These are phyloP conservation scores for Globisporangium paddicum DNA, from an alignment of 352 stramenopile species.

Conservation along the genomic window DNA sequence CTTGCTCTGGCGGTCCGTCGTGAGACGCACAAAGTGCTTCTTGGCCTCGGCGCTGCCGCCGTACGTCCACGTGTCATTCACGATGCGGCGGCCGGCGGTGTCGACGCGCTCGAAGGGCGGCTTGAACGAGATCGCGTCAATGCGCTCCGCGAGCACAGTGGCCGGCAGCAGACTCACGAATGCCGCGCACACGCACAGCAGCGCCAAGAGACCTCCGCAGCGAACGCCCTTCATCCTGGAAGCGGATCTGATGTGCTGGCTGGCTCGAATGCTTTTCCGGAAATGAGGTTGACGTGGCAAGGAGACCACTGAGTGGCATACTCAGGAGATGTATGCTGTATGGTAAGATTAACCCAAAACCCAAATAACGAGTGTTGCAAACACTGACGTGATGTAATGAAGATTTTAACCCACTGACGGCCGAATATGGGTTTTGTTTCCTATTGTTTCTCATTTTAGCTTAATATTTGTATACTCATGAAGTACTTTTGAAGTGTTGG, in stretches of 20 bases:
- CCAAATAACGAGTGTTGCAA: too few relatives aligned
- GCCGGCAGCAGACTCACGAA: conserved; percentile 17
- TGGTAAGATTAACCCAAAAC: too few relatives aligned
- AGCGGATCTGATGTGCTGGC: neutral
- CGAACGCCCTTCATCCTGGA: conserved; percentile 6
- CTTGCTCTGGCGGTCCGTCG: conserved; percentile 85
- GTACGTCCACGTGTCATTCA: conserved; percentile 75
- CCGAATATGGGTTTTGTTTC: too few relatives aligned
- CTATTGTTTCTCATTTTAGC: too few relatives aligned
- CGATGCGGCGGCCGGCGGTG: conserved; percentile 44
- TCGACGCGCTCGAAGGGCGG: conserved; percentile 69
- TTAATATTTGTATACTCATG: too few relatives aligned
- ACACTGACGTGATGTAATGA: too few relatives aligned
- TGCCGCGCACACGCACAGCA: conserved; percentile 29
- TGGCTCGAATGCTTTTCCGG: neutral
- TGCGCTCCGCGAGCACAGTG: conserved; percentile 17
- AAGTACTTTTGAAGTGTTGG: too few relatives aligned
- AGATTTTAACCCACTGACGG: too few relatives aligned
- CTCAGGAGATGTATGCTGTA: neutral
- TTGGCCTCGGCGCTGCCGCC: conserved; percentile 74
- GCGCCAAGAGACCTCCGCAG: conserved; percentile 16
- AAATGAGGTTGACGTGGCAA: neutral
- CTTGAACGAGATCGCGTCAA: conserved; percentile 78
- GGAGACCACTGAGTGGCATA: neutral
- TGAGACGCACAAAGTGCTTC: conserved; percentile 86